Evolutionary conservation across 2,329 filamentous ascomycete species (phyloP).

Genomic region (Exophiala bonariae): DNA sequence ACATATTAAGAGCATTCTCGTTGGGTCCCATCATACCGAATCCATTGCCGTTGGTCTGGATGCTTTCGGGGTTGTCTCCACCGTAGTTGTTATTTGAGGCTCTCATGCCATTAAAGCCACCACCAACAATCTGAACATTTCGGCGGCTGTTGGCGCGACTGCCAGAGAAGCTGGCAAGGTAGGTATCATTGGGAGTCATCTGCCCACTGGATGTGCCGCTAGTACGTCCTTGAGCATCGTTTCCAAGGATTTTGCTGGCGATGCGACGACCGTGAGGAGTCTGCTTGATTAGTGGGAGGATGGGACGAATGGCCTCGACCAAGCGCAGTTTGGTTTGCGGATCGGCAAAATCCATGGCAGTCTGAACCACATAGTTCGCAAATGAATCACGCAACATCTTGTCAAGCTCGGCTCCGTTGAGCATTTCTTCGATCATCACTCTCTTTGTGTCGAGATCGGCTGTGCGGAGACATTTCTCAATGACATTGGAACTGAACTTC

Average conservation of each 20-base stretch:
- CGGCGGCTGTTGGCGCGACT: conserved; percentile 26
- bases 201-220: conserved; percentile 40
- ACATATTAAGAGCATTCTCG: conserved; percentile 18
- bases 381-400: conserved; percentile 87
- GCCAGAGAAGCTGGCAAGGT: conserved; percentile 35
- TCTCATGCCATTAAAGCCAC: conserved; percentile 26
- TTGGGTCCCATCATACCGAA: conserved; percentile 14
- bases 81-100: conserved; percentile 11
- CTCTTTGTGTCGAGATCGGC: conserved; percentile 73
- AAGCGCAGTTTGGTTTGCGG: conserved; percentile 70
- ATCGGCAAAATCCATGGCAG: conserved; percentile 83
- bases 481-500: conserved; percentile 99
- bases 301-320: conserved; percentile 80
- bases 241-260: conserved; percentile 75
- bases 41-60: conserved; percentile 13
- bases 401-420: conserved; percentile 73
- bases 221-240: conserved; percentile 45
- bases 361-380: conserved; percentile 98
- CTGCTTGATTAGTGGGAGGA: conserved; percentile 79
- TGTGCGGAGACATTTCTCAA: conserved; percentile 92
- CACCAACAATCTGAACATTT: conserved; percentile 30
- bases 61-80: conserved; percentile 12
- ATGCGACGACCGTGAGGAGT: conserved; percentile 95
- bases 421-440: conserved; percentile 81
- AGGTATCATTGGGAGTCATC: conserved; percentile 40